Percentiles rank a stretch among this genome's conserved stretches.
These are phyloP conservation scores for Suillus alpinus DNA, from an alignment of 768 basidiomycete species.

Conservation along the genomic window DNA sequence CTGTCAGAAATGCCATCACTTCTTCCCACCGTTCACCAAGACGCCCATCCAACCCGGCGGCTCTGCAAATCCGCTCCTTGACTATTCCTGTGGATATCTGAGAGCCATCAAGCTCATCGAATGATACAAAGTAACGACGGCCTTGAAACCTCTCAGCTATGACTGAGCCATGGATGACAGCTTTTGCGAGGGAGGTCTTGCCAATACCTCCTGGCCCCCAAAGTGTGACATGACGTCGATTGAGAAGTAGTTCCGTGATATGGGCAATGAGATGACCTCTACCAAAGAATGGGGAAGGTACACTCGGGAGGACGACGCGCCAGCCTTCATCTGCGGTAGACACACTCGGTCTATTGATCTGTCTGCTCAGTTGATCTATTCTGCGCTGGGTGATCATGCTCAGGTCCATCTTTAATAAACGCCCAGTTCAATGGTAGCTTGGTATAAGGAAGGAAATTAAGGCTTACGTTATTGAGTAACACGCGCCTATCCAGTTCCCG, in stretches of 20 bases:
- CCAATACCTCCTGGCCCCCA: conserved; percentile 2
- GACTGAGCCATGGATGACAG: not conserved
- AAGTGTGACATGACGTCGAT: not conserved
- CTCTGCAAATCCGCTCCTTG: not conserved
- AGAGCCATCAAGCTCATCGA: not conserved
- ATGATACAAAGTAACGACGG: not conserved
- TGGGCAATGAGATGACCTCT: not conserved
- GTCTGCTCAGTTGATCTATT: not conserved
- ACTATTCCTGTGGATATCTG: not conserved
- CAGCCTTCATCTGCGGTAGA: not conserved
- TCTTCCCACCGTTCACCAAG: not conserved
- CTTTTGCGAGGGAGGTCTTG: conserved; percentile 3
- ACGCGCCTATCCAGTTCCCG: not conserved
- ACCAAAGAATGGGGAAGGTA: conserved; percentile 1
- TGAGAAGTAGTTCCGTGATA: not conserved
- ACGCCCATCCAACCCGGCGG: not conserved
- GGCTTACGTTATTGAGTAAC: not conserved
- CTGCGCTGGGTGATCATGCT: not conserved
- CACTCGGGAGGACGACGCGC: not conserved
- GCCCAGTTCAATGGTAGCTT: not conserved
- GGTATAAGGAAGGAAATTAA: not conserved
- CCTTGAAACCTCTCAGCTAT: conserved; percentile 1
- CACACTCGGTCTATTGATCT: not conserved
- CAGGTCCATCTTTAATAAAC: not conserved
- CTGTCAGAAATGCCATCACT: not conserved